Conservation (phyloP, 768 basidiomycete species). For the Bullera alba region DNA sequence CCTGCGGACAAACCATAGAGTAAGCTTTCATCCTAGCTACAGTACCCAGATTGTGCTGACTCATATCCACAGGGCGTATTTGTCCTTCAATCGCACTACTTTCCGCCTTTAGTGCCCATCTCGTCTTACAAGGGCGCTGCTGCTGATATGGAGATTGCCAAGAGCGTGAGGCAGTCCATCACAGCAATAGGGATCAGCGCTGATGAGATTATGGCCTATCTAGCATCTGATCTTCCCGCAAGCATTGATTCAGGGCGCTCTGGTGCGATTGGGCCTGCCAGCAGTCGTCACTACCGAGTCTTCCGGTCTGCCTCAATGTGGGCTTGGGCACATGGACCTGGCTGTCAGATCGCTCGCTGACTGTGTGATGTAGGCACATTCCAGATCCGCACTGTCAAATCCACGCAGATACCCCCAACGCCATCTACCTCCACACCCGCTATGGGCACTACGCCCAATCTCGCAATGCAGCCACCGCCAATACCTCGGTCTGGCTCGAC, state of each 20-base stretch:
- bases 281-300: constrained; percentile 73
- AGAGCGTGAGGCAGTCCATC: constrained; percentile 54
- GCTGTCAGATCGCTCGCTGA: background rate
- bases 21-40: constrained; percentile 47
- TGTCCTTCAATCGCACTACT: constrained; percentile 83
- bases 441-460: constrained; percentile 10
- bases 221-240: constrained; percentile 77
- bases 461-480: background rate
- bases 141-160: constrained; percentile 65
- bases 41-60: background rate
- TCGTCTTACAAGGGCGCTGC: constrained; percentile 73
- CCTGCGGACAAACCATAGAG: constrained; percentile 86
- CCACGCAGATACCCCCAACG: background rate
- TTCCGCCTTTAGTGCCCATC: constrained; percentile 73
- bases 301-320: constrained; percentile 77
- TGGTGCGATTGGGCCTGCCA: constrained; percentile 68
- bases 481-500: no score
- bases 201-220: background rate
- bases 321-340: background rate
- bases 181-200: background rate
- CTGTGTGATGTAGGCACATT: constrained; percentile 26
- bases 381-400: constrained; percentile 38
- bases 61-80: constrained; percentile 66
- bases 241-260: constrained; percentile 76
- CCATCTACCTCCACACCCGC: constrained; percentile 6